Evolutionary conservation across 2,329 filamentous ascomycete species (phyloP), one percentile per base, ranked within the genome.

Genomic region (Phialophora chinensis): DNA sequence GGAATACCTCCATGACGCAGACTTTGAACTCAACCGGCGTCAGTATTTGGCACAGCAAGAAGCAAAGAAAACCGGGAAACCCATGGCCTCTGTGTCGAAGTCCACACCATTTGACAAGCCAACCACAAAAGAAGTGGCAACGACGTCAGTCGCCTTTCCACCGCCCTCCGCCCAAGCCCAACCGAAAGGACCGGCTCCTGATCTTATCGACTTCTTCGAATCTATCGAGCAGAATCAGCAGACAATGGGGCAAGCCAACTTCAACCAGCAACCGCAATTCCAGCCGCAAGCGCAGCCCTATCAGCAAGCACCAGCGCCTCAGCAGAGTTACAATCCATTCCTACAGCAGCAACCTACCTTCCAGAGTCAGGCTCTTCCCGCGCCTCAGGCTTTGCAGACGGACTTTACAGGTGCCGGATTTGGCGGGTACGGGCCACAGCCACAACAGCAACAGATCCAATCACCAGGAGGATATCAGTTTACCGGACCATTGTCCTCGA

Each of bases 191-290:
- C 76, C 79, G 8, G 77, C 79, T 3, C 88, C 89, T 31, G 91
- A 96, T 81, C 83, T 96, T 68, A 98, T 96, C 75, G 95, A 94
- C 81, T 97, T 96, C 79, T 97, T 97, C 77, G 94, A 90, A 75
- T 93, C 92, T 5, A 97, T 96, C 74, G 93, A 97, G 75, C 88
- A 92, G 75, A 93, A 93, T 70, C 92, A 95, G 77, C 91, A 91
- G 60, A 83, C 89, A 0, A 86, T 91, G 84, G 84, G 73, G 67
- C 78, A 81, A 60, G 23, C 53, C n/a, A 78, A 77, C 25, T 74
- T 74, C 29, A 76, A 79, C 44, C 72, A 79, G 49, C 79, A 80
- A 31, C 79, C 77, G 63, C 71, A 65, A 61, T 72, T 79, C 47
- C 79, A 80, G 31, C 79, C 77, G 64, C 71, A 65, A 59, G 66